Evolutionary conservation across 2,329 filamentous ascomycete genomes (phyloP).

Genomic region (Whalleya microplaca): DNA sequence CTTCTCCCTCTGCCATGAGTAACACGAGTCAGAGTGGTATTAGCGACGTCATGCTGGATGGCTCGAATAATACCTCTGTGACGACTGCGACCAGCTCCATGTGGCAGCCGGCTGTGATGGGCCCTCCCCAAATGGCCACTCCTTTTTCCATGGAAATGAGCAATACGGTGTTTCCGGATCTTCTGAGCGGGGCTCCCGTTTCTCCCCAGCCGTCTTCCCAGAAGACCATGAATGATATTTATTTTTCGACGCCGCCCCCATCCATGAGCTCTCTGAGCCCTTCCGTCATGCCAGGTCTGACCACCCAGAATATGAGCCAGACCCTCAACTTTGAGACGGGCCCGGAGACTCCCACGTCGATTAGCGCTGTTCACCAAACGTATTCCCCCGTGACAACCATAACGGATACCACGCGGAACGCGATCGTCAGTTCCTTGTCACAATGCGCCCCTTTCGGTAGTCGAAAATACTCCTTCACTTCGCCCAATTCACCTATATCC

Average conservation of each 20-base stretch:
- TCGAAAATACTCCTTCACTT: constrained; percentile 67
- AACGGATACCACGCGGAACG: constrained; percentile 65
- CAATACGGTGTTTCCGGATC: constrained; percentile 75
- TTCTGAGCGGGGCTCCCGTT: constrained; percentile 71
- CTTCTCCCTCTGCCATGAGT: constrained; percentile 94
- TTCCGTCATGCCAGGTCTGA: constrained; percentile 68
- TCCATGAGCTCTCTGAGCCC: constrained; percentile 75
- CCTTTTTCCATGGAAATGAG: constrained; percentile 77
- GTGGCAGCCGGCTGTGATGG: constrained; percentile 73
- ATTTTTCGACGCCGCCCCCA: constrained; percentile 78
- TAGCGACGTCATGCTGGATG: constrained; percentile 90
- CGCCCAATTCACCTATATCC: constrained; percentile 58
- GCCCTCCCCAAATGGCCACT: constrained; percentile 68
- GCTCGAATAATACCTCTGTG: constrained; percentile 66
- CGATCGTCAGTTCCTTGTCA: constrained; percentile 63
- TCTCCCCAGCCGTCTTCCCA: constrained; percentile 77
- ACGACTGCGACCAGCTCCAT: constrained; percentile 59
- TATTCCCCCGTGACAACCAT: constrained; percentile 65
- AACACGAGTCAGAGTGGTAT: constrained; percentile 90
- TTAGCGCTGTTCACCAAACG: constrained; percentile 65
- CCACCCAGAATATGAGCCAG: constrained; percentile 64
- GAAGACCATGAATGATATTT: constrained; percentile 73
- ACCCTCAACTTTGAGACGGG: constrained; percentile 66
- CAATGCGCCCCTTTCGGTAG: constrained; percentile 59
- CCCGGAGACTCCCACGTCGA: constrained; percentile 74